Base-by-base conservation (phyloP, 1,139 yeast genomes). In the Debaryomyces udenii region DNA sequence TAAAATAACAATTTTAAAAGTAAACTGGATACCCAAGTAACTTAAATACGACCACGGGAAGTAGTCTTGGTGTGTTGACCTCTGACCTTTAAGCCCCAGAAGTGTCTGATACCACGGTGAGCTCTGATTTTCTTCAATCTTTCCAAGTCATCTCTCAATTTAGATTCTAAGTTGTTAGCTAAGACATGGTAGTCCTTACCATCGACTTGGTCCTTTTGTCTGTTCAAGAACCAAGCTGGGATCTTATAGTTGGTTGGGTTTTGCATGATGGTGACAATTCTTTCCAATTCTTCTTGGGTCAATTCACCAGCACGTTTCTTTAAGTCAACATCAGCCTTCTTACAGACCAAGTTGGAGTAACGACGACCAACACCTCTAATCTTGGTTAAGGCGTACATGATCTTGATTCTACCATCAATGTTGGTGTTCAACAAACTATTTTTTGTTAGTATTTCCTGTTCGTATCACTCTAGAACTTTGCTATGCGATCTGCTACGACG, bases 351-450 rank as follows among this genome's bases (percentile, higher is more conserved):
- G 93, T 93, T 94, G 78, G 99, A 83, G 88, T 93, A 94, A 83
- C 99, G 95, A 80, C 98, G 95, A 81, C 99, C 99, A 71, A 94
- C 98, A 89, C 99, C 99, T 83, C 96, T 88, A 72, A 94, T 94
- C 80, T 91, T 88, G 85, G 99, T 91, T 81, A 94, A 83, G 76
- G 99, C 99, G 88, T 90, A 94, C 94, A 93, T 94, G 78, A 94
- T 86, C 87, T 94, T 94, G 84, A 91, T 91, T 89, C 95, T 90
- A 86, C 99, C 99, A 80, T 94, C 99, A 75, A 94, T 96, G 91
- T 94, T 94, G 82, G 99, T 94, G 88, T 94, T 93, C 82, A 93
- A 90, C 82, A 93, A 88, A 90, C 96, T 86, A 73, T 42, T 61
- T 47, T 46, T 58, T 50, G 66, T 61, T 62, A 61, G 66, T 59